Evolutionary conservation across 2,329 filamentous ascomycete genomes (phyloP).

Genomic region (Scedosporium minutisporum): DNA sequence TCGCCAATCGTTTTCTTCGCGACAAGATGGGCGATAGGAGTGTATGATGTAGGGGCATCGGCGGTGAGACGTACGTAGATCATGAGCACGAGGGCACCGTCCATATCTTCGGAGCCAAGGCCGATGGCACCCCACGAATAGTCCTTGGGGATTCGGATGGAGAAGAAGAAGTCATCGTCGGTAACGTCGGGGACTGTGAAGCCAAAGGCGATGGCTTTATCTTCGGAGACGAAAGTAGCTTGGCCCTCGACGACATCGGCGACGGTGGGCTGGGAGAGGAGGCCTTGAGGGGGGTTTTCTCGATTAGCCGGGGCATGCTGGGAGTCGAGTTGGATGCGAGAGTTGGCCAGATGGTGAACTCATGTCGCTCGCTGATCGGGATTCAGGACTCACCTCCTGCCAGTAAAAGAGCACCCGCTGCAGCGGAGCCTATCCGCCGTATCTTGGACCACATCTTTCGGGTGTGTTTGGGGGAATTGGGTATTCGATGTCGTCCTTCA

Average conservation of each 20-base stretch:
- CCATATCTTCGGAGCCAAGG: conserved; percentile 42
- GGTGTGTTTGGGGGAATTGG: not conserved
- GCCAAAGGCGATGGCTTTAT: conserved; percentile 36
- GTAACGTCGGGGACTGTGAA: conserved; percentile 37
- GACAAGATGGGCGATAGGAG: not conserved
- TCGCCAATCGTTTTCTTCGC: not conserved
- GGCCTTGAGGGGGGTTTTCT: conserved; percentile 6
- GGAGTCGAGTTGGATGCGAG: not conserved
- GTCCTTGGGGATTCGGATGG: conserved; percentile 34
- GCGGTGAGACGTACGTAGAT: conserved; percentile 28
- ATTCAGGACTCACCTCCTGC: conserved; percentile 1
- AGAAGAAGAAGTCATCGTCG: conserved; percentile 42
- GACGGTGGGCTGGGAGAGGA: conserved; percentile 11
- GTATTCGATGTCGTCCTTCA: not conserved
- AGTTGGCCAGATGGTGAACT: not conserved
- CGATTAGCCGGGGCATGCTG: not conserved
- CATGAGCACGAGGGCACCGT: conserved; percentile 42
- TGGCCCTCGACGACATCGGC: conserved; percentile 21
- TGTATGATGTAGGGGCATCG: not conserved
- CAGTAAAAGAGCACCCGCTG: not conserved
- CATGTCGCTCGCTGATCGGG: not conserved
- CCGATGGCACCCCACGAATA: conserved; percentile 46
- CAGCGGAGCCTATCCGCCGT: conserved; percentile 1
- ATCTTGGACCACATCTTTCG: conserved; percentile 1
- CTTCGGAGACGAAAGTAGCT: conserved; percentile 33